These are phyloP conservation scores for Lentinula edodes DNA, from an alignment of 768 basidiomycete species.

Conservation along the genomic window DNA sequence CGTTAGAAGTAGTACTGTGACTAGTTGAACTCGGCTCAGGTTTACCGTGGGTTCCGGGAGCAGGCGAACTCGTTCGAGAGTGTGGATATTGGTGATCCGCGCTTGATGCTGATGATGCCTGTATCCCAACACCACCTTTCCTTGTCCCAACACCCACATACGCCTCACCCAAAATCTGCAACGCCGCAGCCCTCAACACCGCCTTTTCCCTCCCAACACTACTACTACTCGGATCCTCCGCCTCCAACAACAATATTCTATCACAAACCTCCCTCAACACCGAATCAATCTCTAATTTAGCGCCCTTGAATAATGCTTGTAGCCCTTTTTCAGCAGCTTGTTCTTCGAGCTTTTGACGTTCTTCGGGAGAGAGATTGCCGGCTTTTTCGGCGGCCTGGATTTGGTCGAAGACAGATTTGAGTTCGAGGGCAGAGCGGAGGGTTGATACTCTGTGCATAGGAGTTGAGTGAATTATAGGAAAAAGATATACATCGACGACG, in stretches of 20 bases:
- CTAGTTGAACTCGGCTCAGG: background rate
- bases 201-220: constrained; percentile 18
- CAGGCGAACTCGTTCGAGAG: too few relatives aligned
- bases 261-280: constrained; percentile 62
- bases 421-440: constrained; percentile 78
- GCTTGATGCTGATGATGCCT: too few relatives aligned
- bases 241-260: too few relatives aligned
- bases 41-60: background rate
- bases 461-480: background rate
- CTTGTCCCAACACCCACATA: constrained; percentile 45
- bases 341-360: constrained; percentile 80
- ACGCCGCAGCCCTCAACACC: constrained; percentile 57
- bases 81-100: too few relatives aligned
- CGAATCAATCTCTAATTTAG: constrained; percentile 64
- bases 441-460: constrained; percentile 62
- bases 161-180: constrained; percentile 63
- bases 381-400: constrained; percentile 87
- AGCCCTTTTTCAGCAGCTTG: constrained; percentile 91
- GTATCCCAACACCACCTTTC: too few relatives aligned
- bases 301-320: constrained; percentile 88
- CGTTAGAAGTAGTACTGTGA: too few relatives aligned
- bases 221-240: constrained; percentile 27
- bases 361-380: constrained; percentile 72
- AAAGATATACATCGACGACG: constrained; percentile 22
- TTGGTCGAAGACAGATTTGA: constrained; percentile 88